Base-by-base conservation (phyloP, 164 flowering plant species). In the Aristolochia contorta region DNA sequence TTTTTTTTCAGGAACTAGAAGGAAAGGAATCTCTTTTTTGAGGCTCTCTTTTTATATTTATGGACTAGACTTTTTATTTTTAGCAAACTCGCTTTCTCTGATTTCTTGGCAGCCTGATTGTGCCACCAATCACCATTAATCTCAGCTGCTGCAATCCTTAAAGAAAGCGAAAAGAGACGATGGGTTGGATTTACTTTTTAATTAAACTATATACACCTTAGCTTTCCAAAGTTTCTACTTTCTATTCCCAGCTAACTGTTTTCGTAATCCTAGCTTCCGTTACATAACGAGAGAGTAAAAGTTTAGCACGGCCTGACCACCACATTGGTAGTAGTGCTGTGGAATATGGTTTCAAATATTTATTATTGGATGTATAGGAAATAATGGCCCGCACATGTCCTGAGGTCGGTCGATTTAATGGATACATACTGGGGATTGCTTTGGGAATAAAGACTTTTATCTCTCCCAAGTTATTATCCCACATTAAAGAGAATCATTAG, bases 261-360 rank as follows among this genome's bases (percentile, higher is more conserved):
- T 59, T 18, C 21, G 27, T 45, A 25, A 18, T 23, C 16, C 33
- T 54, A 15, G 54, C 2, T 30, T 15, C 60, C 23, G 25, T 58
- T 27, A 16, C 71, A 77, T 73, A 82, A 47, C 69, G 78, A 20
- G 84, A 78, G n/a, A 78, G 68, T 33, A 47, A 71, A 19, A 54
- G 65, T 6, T 61, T 60, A 19, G 37, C 47, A 4, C 16, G 48
- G 16, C 30, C 63, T n/a, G n/a, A n/a, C 67, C 61, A 56, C 63
- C 49, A 30, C 75, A n/a, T n/a, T n/a, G n/a, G n/a, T 12, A 41
- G 56, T 57, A 59, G 65, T 56, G 45, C 64, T 52, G 45, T 20
- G 54, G 24, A n/a, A n/a, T n/a, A n/a, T n/a, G n/a, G n/a, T n/a
- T n/a, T n/a, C n/a, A n/a, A n/a, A n/a, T n/a, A n/a, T n/a, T n/a